Conservation (phyloP, 768 basidiomycete species). For the Daedaleopsis sinensis region DNA sequence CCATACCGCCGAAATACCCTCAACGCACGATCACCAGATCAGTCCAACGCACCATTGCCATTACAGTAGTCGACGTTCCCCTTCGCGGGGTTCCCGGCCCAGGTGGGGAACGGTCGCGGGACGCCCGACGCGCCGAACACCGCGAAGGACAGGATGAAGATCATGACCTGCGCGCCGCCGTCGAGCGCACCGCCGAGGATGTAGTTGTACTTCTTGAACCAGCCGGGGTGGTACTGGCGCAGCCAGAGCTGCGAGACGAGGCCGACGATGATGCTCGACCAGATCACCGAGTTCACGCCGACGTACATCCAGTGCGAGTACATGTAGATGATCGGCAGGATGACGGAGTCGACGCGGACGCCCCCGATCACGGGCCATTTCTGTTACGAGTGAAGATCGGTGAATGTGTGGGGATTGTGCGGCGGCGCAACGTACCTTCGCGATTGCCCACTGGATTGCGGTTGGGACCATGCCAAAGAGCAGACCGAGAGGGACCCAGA, state of each 20-base stretch:
- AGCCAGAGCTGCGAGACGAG: slow-evolving; percentile 55
- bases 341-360: slow-evolving; percentile 49
- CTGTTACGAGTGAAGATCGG: slow-evolving; percentile 31
- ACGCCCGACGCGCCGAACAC: slow-evolving; percentile 62
- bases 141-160: slow-evolving; percentile 64
- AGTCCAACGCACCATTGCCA: slow-evolving; percentile 56
- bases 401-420: neutral
- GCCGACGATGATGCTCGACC: slow-evolving; percentile 44
- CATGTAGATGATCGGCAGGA: slow-evolving; percentile 58
- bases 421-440: slow-evolving; percentile 39
- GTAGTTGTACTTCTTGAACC: slow-evolving; percentile 72
- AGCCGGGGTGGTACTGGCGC: slow-evolving; percentile 57
- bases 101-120: slow-evolving; percentile 52
- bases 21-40: slow-evolving; percentile 12
- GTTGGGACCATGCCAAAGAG: slow-evolving; percentile 58
- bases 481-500: slow-evolving; percentile 55
- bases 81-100: slow-evolving; percentile 55
- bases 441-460: slow-evolving; percentile 55
- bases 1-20: neutral
- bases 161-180: slow-evolving; percentile 67
- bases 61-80: slow-evolving; percentile 65
- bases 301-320: slow-evolving; percentile 47
- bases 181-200: slow-evolving; percentile 65
- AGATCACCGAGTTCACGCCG: slow-evolving; percentile 57
- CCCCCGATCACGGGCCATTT: slow-evolving; percentile 59